Evolutionary conservation across 2,329 filamentous ascomycete genomes (phyloP).

Genomic region (Rutstroemia sp.): DNA sequence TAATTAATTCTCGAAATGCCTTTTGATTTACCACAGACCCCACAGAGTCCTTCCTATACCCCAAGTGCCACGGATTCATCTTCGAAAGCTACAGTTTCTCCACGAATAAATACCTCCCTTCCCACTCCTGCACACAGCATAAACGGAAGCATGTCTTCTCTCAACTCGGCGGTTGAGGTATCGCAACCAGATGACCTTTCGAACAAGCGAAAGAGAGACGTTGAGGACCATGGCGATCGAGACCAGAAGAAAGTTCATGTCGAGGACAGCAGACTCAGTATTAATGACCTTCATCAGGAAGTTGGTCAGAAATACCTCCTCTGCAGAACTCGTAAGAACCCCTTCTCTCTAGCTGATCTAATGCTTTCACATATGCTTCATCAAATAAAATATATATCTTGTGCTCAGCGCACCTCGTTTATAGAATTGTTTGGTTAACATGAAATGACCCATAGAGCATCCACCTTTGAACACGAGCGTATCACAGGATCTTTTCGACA

Average conservation of each 20-base stretch:
- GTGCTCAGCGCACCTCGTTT: conserved; percentile 16
- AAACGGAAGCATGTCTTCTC: conserved; percentile 39
- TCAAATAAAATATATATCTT: conserved; percentile 10
- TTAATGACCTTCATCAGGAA: conserved; percentile 58
- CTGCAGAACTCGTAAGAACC: conserved; percentile 59
- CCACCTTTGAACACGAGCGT: conserved; percentile 37
- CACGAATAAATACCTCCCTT: conserved; percentile 36
- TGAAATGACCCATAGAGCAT: conserved; percentile 26
- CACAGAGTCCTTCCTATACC: conserved; percentile 58
- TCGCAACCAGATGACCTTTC: conserved; percentile 41
- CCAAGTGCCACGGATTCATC: conserved; percentile 39
- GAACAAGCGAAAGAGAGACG: conserved; percentile 54
- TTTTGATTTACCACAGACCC: conserved; percentile 56
- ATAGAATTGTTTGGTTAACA: conserved; percentile 30
- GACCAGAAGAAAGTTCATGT: conserved; percentile 55
- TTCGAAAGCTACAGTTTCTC: conserved; percentile 43
- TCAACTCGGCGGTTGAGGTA: conserved; percentile 17
- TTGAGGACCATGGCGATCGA: conserved; percentile 49
- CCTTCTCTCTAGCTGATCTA: conserved; percentile 32
- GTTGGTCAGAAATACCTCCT: conserved; percentile 61
- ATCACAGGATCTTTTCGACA: conserved; percentile 51
- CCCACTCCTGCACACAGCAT: conserved; percentile 58
- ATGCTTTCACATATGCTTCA: conserved; percentile 9
- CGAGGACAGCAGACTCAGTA: conserved; percentile 53
- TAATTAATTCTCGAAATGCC: conserved; percentile 39